A percentile compares a stretch with the other conserved stretches of the same genome.
These are phyloP conservation scores for Aspergillus homomorphus DNA, from an alignment of 495 filamentous ascomycete genomes.

Conservation along the genomic window DNA sequence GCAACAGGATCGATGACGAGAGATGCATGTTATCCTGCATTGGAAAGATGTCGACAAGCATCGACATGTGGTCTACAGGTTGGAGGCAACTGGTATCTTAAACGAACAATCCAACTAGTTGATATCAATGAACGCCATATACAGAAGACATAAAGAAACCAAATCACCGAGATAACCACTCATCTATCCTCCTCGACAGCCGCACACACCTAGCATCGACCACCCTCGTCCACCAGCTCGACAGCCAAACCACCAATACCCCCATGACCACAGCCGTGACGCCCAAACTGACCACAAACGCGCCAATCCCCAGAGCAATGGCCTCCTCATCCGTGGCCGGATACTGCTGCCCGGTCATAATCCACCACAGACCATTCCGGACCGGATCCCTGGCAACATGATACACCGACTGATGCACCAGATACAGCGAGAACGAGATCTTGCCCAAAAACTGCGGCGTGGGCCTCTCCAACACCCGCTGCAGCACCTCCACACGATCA, in stretches of 20 bases:
- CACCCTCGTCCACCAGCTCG: neutral
- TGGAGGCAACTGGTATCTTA: too few relatives aligned
- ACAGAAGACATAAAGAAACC: too few relatives aligned
- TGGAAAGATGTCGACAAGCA: too few relatives aligned
- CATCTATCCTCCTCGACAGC: neutral
- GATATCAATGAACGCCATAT: too few relatives aligned
- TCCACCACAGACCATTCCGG: neutral
- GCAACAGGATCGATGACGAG: too few relatives aligned
- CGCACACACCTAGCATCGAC: conserved; percentile 1
- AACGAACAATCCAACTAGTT: too few relatives aligned
- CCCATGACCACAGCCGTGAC: neutral
- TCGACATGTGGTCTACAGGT: too few relatives aligned
- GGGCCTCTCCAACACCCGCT: neutral
- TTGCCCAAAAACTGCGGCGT: neutral
- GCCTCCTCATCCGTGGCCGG: neutral
- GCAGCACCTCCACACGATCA: neutral
- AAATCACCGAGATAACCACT: neutral
- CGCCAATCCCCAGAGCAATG: neutral
- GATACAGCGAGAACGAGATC: conserved; percentile 1
- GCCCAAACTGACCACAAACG: neutral
- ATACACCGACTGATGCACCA: conserved; percentile 4
- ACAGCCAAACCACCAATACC: neutral
- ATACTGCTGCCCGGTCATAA: neutral
- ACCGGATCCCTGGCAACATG: neutral
- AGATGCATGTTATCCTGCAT: too few relatives aligned